Evolutionary conservation across 148 eudicot genomes (phyloP), one percentile per base, ranked within the genome.

Genomic region (Spergularia bocconei): DNA sequence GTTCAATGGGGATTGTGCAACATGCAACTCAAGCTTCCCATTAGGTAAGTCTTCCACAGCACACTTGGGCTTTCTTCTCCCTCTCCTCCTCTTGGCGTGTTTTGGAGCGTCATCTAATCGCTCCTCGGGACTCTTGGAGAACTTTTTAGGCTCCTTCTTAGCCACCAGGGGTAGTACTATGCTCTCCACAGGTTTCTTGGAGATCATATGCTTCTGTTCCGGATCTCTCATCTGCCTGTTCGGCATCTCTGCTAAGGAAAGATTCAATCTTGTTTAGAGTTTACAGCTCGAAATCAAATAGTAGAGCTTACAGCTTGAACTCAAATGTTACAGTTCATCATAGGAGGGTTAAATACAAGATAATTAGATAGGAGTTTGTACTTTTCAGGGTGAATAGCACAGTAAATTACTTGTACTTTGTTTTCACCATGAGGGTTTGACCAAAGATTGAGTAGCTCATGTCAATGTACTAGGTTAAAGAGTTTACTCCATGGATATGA

Each of bases 121-220:
- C 29, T 81, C 85, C 33, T 66, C 74, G 12, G 63, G 60, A 73
- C 71, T 72, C 44, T 65, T 64, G 13, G 78, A 61, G 25, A 80
- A 51, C 63, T 75, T 73, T 63, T 81, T 72, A 70, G 51, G 66
- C 48, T 74, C 67, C 83, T 77, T 77, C 63, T 81, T 72, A 73
- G 41, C 66, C 57, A 71, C 67, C 78, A 75, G 84, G 58, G 79
- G 82, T 20, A 74, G 61, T 67, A 67, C 73, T 69, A 82, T 75
- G 77, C 78, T 83, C 69, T 81, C 77, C 75, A 75, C 86, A 38
- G 86, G 93, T 77, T 85, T 89, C 82, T 87, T 87, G 51, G 89
- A 79, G 77, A 89, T 76, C 44, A 82, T 73, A 75, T 84, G 85
- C 79, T 80, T 87, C 76, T 82, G 79, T 52, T 89, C 87, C 16